These are phyloP conservation scores for Lepidium aucheri DNA, from an alignment of 345 rosid genomes.

Conservation along the genomic window DNA sequence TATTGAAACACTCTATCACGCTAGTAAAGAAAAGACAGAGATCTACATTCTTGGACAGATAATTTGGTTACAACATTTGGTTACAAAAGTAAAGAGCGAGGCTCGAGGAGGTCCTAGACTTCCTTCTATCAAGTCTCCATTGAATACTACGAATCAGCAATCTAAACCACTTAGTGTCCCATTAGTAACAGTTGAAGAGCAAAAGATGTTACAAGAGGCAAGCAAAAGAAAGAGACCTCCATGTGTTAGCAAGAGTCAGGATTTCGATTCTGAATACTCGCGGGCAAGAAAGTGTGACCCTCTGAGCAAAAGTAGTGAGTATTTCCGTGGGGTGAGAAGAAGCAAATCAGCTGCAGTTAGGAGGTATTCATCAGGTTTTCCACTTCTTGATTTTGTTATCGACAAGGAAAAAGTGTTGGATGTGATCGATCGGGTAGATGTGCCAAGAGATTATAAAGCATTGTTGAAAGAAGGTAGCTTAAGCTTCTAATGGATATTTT, in stretches of 20 bases:
- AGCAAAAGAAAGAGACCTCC: constrained; percentile 18
- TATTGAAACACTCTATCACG: constrained; percentile 84
- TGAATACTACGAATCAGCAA: constrained; percentile 18
- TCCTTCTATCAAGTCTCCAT: constrained; percentile 14
- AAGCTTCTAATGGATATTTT: constrained; percentile 15
- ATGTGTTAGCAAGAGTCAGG: constrained; percentile 43
- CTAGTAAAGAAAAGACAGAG: constrained; percentile 72
- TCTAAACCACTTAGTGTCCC: constrained; percentile 15
- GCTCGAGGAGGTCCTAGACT: constrained; percentile 18
- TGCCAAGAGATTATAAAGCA: constrained; percentile 19
- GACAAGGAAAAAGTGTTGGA: constrained; percentile 52
- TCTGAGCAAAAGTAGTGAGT: constrained; percentile 42
- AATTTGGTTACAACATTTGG: constrained; percentile 75
- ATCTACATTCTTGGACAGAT: constrained; percentile 70
- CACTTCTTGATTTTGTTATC: constrained; percentile 38
- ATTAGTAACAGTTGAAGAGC: constrained; percentile 33
- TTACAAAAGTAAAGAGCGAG: constrained; percentile 35
- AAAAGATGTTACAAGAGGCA: constrained; percentile 30
- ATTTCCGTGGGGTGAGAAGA: constrained; percentile 32
- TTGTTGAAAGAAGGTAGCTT: constrained; percentile 24
- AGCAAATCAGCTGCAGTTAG: constrained; percentile 32
- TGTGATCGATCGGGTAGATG: constrained; percentile 46
- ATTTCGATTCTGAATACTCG: constrained; percentile 30
- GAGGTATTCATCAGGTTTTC: constrained; percentile 36
- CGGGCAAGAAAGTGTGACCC: constrained; percentile 38